Conservation (phyloP, 2,329 filamentous ascomycete genomes). For the Nothophoma quercina region DNA sequence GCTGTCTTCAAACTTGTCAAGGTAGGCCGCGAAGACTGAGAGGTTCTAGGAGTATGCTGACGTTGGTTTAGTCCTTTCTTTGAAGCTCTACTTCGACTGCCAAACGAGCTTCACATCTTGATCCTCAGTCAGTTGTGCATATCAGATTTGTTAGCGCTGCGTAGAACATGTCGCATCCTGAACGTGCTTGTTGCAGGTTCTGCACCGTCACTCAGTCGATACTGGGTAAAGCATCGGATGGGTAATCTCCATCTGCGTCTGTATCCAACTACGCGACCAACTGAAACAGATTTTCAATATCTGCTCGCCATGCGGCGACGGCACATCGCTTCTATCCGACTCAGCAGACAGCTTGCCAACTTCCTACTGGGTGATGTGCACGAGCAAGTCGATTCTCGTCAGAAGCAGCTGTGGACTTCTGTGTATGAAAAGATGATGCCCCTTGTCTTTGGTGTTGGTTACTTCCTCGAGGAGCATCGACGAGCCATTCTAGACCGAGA, state of each 20-base stretch:
- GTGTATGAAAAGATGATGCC: slow-evolving; percentile 49
- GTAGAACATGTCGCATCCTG: slow-evolving; percentile 40
- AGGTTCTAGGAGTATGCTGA: slow-evolving; percentile 7
- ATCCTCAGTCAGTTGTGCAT: slow-evolving; percentile 46
- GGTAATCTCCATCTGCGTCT: slow-evolving; percentile 44
- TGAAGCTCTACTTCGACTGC: slow-evolving; percentile 42
- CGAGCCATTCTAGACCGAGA: slow-evolving; percentile 42
- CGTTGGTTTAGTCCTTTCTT: slow-evolving; percentile 36
- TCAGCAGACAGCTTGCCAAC: slow-evolving; percentile 45
- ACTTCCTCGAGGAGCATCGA: slow-evolving; percentile 48
- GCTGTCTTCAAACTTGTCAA: slow-evolving; percentile 29
- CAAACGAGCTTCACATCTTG: slow-evolving; percentile 45
- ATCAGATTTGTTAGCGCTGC: slow-evolving; percentile 43
- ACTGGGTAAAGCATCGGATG: slow-evolving; percentile 44
- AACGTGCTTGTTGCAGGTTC: slow-evolving; percentile 43
- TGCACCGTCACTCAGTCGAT: slow-evolving; percentile 45
- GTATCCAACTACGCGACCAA: slow-evolving; percentile 43
- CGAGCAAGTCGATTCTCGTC: slow-evolving; percentile 34
- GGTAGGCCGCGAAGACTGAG: slow-evolving; percentile 24
- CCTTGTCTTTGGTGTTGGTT: slow-evolving; percentile 47
- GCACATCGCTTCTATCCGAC: slow-evolving; percentile 45
- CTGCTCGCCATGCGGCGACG: slow-evolving; percentile 45
- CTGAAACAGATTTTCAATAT: slow-evolving; percentile 43
- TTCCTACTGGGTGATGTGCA: slow-evolving; percentile 42
- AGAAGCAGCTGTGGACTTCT: slow-evolving; percentile 45